Percentiles rank a stretch among this genome's conserved stretches.
Conservation (phyloP, 2,329 filamentous ascomycete genomes). For the Alternaria triticina region DNA sequence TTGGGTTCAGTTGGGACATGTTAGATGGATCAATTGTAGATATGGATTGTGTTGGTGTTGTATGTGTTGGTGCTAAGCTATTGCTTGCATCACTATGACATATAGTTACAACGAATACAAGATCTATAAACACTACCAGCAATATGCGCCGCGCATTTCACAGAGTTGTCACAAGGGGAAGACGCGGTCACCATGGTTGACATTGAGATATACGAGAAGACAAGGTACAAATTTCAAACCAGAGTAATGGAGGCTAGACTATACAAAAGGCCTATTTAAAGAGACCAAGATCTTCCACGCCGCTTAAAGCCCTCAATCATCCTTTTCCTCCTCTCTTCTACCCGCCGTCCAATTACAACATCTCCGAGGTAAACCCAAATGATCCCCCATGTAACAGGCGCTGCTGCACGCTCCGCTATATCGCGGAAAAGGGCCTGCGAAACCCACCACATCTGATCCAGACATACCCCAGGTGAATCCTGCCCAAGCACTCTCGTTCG, state of each 20-base stretch:
- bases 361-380: background rate
- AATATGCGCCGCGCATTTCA: background rate
- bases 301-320: background rate
- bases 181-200: background rate
- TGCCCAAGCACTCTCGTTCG: background rate
- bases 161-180: background rate
- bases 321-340: background rate
- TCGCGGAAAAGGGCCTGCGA: background rate
- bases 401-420: background rate
- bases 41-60: background rate
- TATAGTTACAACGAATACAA: background rate
- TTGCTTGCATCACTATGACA: background rate
- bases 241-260: background rate
- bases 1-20: background rate
- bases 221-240: background rate
- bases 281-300: background rate
- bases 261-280: background rate
- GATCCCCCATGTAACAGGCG: background rate
- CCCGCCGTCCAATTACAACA: background rate
- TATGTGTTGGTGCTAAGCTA: background rate
- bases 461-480: rapidly evolving
- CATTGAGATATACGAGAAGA: background rate
- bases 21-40: background rate
- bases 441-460: too few relatives aligned
- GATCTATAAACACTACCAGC: background rate